Evolutionary conservation across 805 yeast species (phyloP).

Genomic region (Suhomyces sp.): DNA sequence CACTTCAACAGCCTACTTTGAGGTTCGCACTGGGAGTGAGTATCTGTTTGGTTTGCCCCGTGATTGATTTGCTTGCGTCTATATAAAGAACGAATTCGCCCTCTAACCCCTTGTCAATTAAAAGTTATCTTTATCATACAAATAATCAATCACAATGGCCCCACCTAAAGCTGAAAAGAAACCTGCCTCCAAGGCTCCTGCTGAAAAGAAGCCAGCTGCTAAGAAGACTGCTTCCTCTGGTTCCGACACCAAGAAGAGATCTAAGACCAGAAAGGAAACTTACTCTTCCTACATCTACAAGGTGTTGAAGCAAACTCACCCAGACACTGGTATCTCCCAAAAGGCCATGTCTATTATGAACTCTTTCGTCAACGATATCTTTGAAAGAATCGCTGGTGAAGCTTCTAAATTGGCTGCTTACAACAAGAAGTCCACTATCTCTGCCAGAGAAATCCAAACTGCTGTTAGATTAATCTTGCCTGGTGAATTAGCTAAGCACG

Average conservation of each 20-base stretch:
- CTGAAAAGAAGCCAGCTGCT: constrained; percentile 90
- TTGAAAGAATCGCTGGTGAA: constrained; percentile 97
- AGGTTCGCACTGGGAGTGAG: no score
- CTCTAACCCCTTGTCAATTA: constrained; percentile 3
- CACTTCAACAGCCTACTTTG: neutral
- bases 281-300: constrained; percentile 98
- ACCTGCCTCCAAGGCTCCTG: constrained; percentile 96
- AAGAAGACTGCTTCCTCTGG: constrained; percentile 85
- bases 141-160: constrained; percentile 16
- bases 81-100: constrained; percentile 6
- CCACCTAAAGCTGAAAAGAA: constrained; percentile 58
- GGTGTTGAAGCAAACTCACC: constrained; percentile 98
- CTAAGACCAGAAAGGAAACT: constrained; percentile 96
- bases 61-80: constrained; percentile 3
- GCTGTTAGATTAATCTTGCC: constrained; percentile 98
- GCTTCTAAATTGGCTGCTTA: constrained; percentile 98
- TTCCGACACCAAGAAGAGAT: constrained; percentile 83
- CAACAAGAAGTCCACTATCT: constrained; percentile 96
- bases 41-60: no score
- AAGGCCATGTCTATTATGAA: constrained; percentile 98
- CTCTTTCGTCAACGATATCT: constrained; percentile 96
- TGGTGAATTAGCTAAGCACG: constrained; percentile 98
- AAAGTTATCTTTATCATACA: constrained; percentile 1
- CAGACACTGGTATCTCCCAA: constrained; percentile 99
- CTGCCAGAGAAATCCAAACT: constrained; percentile 98